These are phyloP conservation scores for Russula dissimulans DNA, from an alignment of 768 basidiomycete genomes.

Conservation along the genomic window DNA sequence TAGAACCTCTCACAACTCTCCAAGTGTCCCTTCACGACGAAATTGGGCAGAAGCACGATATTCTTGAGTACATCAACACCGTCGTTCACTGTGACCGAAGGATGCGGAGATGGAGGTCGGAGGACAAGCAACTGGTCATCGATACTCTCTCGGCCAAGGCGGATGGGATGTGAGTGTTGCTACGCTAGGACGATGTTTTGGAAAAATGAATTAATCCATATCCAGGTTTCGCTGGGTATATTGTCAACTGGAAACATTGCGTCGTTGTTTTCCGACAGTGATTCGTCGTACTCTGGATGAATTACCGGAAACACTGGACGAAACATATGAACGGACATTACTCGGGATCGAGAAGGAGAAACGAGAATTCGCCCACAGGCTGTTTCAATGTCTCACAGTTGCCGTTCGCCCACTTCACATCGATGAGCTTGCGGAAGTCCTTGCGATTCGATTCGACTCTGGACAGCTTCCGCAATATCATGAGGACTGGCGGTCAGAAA, in stretches of 20 bases:
- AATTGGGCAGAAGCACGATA: background rate
- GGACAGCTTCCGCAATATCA: background rate
- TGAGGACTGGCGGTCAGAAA: background rate
- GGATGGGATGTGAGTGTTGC: background rate
- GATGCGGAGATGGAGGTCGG: background rate
- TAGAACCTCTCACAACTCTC: background rate
- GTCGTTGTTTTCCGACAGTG: background rate
- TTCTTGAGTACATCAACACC: background rate
- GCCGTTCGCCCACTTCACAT: background rate
- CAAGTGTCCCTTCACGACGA: background rate
- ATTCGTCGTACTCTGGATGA: background rate
- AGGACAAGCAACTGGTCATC: background rate
- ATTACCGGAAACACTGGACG: background rate
- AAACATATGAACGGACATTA: background rate
- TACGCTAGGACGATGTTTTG: background rate
- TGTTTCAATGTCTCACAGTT: conserved; percentile 1
- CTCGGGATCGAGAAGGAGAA: background rate
- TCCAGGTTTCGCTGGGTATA: background rate
- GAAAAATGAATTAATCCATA: background rate
- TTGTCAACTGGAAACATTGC: background rate
- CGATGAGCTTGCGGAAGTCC: conserved; percentile 5
- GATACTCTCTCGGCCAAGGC: background rate
- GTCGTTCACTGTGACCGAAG: background rate
- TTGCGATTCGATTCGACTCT: background rate
- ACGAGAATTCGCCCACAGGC: background rate